A percentile compares a stretch with the other conserved stretches of the same genome.
Conservation (phyloP, 108 stramenopile genomes). For the Discostella stelligeroides region DNA sequence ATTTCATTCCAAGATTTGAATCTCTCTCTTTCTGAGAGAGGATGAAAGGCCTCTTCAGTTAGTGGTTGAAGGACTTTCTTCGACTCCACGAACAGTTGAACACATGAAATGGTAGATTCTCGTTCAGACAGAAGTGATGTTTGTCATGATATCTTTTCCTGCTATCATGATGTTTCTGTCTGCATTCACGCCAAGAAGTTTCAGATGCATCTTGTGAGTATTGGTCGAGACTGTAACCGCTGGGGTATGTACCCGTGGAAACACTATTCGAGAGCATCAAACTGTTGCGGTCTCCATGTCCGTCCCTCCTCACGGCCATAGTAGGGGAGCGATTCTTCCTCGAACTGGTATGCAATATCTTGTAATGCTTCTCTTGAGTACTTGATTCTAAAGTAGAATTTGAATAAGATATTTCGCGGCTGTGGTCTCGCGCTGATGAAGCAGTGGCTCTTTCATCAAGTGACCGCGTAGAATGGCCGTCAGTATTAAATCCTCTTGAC, state of each 20-base stretch:
- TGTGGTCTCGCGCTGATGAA: constrained; percentile 22
- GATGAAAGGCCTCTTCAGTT: too few relatives aligned
- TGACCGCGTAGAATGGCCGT: constrained; percentile 39
- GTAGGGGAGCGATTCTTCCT: constrained; percentile 9
- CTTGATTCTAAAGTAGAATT: constrained; percentile 27
- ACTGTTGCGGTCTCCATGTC: constrained; percentile 8
- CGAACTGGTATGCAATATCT: neutral
- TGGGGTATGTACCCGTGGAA: constrained; percentile 19
- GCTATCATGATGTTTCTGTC: too few relatives aligned
- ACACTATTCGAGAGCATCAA: constrained; percentile 13
- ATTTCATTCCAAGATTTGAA: too few relatives aligned
- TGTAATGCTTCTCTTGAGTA: constrained; percentile 13
- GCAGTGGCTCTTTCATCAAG: constrained; percentile 49
- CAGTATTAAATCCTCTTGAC: constrained; percentile 18
- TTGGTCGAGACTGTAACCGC: constrained; percentile 42
- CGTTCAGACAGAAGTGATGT: too few relatives aligned
- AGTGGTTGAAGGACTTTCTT: too few relatives aligned
- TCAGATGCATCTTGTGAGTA: constrained; percentile 46
- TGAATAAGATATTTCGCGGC: constrained; percentile 10
- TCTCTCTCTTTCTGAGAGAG: too few relatives aligned
- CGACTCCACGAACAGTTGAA: too few relatives aligned
- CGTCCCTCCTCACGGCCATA: constrained; percentile 4
- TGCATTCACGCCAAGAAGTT: constrained; percentile 19
- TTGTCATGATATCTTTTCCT: too few relatives aligned
- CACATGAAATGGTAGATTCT: too few relatives aligned